phyloP scores from a whole-genome alignment of 176 grass and related monocot genomes.

The Avena eriantha region DNA sequence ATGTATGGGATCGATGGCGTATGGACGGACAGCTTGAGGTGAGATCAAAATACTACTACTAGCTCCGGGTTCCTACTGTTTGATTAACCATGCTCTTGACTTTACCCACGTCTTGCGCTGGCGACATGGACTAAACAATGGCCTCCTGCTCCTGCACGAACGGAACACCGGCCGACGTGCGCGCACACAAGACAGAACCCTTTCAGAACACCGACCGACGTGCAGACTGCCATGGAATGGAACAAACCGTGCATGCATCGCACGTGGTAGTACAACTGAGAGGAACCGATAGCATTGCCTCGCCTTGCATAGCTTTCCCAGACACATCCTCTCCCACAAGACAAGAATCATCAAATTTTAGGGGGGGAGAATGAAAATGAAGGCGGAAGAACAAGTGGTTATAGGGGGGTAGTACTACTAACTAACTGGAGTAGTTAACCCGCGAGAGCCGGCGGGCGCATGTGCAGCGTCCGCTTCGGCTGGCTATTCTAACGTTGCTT shows the following conservation, averaged over 20 bases:
- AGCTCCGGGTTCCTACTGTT: too few species aligned
- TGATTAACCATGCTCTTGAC: constrained; percentile 17
- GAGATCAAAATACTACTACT: neutral
- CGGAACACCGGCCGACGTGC: neutral
- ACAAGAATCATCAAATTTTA: neutral
- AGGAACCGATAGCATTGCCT: too few species aligned
- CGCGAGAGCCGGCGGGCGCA: neutral
- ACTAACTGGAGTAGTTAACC: neutral
- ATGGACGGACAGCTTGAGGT: neutral
- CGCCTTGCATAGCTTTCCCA: neutral
- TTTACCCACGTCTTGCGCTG: constrained; percentile 47
- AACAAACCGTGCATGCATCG: neutral
- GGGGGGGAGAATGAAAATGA: neutral
- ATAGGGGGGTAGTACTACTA: neutral
- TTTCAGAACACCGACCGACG: neutral
- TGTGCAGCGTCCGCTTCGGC: constrained; percentile 31
- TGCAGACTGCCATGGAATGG: constrained; percentile 11
- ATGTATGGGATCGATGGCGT: too few species aligned
- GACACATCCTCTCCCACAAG: too few species aligned
- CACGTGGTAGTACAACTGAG: too few species aligned
- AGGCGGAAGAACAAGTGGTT: neutral
- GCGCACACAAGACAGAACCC: too few species aligned
- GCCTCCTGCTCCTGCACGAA: too few species aligned
- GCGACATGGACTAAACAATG: neutral
- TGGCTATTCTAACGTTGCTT: neutral